Conservation (phyloP, 306 rosid species). For the Canavalia ensiformis region DNA sequence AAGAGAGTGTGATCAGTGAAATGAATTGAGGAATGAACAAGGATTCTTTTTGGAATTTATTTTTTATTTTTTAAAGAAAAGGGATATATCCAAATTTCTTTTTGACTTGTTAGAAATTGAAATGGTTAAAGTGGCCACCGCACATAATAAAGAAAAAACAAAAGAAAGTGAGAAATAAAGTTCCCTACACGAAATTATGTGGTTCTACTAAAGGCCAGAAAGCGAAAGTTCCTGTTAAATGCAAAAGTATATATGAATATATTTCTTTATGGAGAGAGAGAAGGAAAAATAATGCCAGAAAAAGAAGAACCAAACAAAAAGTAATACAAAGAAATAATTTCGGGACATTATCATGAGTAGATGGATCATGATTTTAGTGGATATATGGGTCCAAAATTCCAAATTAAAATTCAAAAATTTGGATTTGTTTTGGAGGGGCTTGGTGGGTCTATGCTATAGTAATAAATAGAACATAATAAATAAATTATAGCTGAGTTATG, state of each 20-base stretch:
- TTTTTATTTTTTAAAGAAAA: not conserved
- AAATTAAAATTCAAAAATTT: slow-evolving; percentile 56
- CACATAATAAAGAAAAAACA: slow-evolving; percentile 47
- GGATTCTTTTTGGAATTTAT: not conserved
- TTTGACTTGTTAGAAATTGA: slow-evolving; percentile 51
- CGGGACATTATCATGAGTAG: slow-evolving; percentile 57
- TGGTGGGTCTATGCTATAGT: slow-evolving; percentile 71
- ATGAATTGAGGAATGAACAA: not conserved
- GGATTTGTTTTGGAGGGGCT: slow-evolving; percentile 63
- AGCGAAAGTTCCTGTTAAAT: slow-evolving; percentile 65
- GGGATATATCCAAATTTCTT: slow-evolving; percentile 40
- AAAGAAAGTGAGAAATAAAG: slow-evolving; percentile 56
- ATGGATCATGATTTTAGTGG: slow-evolving; percentile 64
- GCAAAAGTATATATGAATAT: slow-evolving; percentile 49
- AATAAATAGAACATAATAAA: slow-evolving; percentile 54
- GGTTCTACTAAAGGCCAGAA: slow-evolving; percentile 69
- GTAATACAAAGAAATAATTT: slow-evolving; percentile 58
- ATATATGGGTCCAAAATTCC: slow-evolving; percentile 56
- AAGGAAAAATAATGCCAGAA: slow-evolving; percentile 48
- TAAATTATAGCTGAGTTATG: slow-evolving; percentile 45
- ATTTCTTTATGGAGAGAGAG: slow-evolving; percentile 50
- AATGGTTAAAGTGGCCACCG: slow-evolving; percentile 55
- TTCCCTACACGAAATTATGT: slow-evolving; percentile 60
- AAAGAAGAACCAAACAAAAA: slow-evolving; percentile 60
- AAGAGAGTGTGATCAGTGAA: not conserved